Conservation (phyloP, 2,329 filamentous ascomycete genomes). For the Microsporum ferrugineum region DNA sequence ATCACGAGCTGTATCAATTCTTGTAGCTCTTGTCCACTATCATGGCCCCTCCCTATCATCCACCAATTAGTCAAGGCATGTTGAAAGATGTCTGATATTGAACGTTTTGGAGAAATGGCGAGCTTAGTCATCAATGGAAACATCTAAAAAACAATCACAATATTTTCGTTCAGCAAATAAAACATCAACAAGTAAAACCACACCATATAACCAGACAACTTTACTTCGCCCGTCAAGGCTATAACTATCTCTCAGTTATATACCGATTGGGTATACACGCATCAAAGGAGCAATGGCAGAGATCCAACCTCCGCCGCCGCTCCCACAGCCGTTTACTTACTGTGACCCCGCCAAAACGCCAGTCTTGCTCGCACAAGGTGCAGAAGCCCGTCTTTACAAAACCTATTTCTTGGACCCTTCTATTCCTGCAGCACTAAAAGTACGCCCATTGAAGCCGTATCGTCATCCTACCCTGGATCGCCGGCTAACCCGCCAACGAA, state of each 20-base stretch:
- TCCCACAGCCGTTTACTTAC: constrained; percentile 55
- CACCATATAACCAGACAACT: background rate
- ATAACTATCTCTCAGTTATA: background rate
- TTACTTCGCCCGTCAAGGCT: background rate
- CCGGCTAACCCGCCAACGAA: constrained; percentile 72
- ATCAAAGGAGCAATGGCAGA: constrained; percentile 16
- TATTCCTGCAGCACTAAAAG: constrained; percentile 69
- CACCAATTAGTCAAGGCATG: too few species aligned
- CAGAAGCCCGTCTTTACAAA: constrained; percentile 87
- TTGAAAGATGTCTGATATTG: background rate
- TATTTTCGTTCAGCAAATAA: too few species aligned
- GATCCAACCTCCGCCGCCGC: constrained; percentile 29
- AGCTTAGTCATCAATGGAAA: background rate
- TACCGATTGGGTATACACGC: background rate
- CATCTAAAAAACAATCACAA: too few species aligned
- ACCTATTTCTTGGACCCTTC: constrained; percentile 62
- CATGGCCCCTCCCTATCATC: too few species aligned
- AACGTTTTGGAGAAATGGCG: background rate
- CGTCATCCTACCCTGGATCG: constrained; percentile 80
- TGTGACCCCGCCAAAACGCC: constrained; percentile 44
- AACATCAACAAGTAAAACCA: background rate
- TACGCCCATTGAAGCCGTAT: constrained; percentile 84
- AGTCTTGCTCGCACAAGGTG: constrained; percentile 78
- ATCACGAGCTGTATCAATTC: background rate
- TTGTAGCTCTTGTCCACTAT: too few species aligned